Conservation (phyloP, 176 grass and related monocot genomes). For the Oryza coarctata region DNA sequence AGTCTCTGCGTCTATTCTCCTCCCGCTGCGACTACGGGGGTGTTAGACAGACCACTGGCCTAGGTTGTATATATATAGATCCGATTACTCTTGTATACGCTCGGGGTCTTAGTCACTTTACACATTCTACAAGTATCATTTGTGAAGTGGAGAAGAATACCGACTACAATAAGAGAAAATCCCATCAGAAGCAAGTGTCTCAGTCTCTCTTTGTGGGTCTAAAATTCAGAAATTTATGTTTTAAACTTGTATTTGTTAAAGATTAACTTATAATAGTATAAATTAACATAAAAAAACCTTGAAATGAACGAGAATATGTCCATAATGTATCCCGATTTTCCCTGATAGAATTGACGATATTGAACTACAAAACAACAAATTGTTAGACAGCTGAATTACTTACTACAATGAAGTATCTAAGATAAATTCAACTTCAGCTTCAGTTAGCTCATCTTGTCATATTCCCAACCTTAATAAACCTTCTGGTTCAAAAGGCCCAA, state of each 20-base stretch:
- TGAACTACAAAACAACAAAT: conserved; percentile 35
- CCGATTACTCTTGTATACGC: no score
- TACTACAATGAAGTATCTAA: background rate
- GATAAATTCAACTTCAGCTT: background rate
- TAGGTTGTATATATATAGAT: no score
- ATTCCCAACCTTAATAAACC: conserved; percentile 57
- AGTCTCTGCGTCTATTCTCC: no score
- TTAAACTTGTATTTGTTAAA: background rate
- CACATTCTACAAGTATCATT: no score
- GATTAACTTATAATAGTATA: background rate
- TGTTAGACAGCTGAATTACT: background rate
- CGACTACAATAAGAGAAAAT: conserved; percentile 46
- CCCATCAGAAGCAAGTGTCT: conserved; percentile 64
- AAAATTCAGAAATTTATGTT: conserved; percentile 9
- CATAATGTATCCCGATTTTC: conserved; percentile 56
- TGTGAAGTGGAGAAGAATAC: conserved; percentile 66
- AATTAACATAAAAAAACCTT: conserved; percentile 40
- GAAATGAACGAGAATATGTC: conserved; percentile 53
- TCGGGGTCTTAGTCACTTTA: no score
- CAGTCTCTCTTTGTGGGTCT: conserved; percentile 61
- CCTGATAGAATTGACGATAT: conserved; percentile 52
- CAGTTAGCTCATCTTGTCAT: background rate
- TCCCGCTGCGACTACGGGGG: no score
- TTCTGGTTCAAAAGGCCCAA: conserved; percentile 67
- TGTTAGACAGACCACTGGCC: no score